Conservation (phyloP, 345 rosid genomes). For the Salix dunnii region DNA sequence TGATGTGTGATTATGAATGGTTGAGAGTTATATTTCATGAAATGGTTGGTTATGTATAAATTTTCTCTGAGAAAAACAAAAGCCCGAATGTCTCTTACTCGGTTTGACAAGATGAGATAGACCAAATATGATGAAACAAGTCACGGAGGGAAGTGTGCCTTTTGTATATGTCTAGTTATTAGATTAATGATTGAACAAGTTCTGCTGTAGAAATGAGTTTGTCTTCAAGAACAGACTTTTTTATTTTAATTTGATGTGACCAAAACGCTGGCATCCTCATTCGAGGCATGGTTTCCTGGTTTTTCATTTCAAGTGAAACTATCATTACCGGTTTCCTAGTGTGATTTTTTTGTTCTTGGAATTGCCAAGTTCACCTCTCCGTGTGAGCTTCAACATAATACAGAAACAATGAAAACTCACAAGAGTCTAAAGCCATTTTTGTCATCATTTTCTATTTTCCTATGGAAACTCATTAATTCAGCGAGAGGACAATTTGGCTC, state of each 20-base stretch:
- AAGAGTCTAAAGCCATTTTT: not conserved
- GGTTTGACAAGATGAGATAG: conserved; percentile 13
- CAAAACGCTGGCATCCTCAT: too few species aligned
- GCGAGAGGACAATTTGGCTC: too few species aligned
- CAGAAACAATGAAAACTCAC: not conserved
- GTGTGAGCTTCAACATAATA: too few species aligned
- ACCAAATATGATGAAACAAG: conserved; percentile 15
- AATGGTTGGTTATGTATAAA: conserved; percentile 25
- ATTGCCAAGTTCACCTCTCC: too few species aligned
- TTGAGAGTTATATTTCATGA: conserved; percentile 16
- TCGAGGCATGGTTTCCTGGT: too few species aligned
- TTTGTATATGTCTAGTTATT: conserved; percentile 20
- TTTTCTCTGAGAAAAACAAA: conserved; percentile 17
- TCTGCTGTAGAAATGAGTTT: conserved; percentile 13
- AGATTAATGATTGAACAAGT: conserved; percentile 21
- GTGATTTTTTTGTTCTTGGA: too few species aligned
- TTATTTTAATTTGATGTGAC: too few species aligned
- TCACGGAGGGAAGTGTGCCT: conserved; percentile 7
- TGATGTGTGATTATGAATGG: conserved; percentile 29
- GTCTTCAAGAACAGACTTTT: not conserved
- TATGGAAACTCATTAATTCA: not conserved
- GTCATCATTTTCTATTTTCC: not conserved
- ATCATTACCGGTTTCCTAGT: too few species aligned
- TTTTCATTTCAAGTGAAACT: too few species aligned
- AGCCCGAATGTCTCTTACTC: conserved; percentile 11